Evolutionary conservation across 768 basidiomycete genomes (phyloP).

Genomic region (Pleurotus ostreatus): DNA sequence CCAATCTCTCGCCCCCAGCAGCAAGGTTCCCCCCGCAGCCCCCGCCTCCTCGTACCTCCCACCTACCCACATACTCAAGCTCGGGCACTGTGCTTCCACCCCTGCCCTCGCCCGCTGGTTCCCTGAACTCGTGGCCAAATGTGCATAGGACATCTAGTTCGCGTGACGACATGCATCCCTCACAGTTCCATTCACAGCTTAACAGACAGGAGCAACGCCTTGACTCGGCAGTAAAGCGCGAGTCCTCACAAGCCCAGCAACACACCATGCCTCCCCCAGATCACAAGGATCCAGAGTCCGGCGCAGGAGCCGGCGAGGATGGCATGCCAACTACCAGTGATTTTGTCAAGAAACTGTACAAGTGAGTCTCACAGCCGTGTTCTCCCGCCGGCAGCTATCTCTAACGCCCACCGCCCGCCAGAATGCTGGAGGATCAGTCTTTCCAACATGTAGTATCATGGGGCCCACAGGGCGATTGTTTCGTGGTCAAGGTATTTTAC

Average conservation of each 20-base stretch:
- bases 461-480: slow-evolving; percentile 82
- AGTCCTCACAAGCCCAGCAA: slow-evolving; percentile 9
- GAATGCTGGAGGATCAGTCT: slow-evolving; percentile 83
- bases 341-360: slow-evolving; percentile 94
- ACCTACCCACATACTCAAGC: slow-evolving; percentile 13
- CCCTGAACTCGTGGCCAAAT: slow-evolving; percentile 20
- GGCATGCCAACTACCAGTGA: slow-evolving; percentile 85
- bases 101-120: slow-evolving; percentile 13
- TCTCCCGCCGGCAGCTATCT: neutral
- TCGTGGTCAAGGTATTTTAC: slow-evolving; percentile 70
- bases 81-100: slow-evolving; percentile 22
- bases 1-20: slow-evolving; percentile 10
- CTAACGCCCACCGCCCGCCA: slow-evolving; percentile 20
- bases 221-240: slow-evolving; percentile 20
- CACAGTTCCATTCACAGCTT: slow-evolving; percentile 12
- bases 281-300: slow-evolving; percentile 4
- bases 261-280: slow-evolving; percentile 4
- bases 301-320: slow-evolving; percentile 42
- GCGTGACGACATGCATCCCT: slow-evolving; percentile 35
- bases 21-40: neutral
- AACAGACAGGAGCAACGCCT: slow-evolving; percentile 12
- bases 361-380: slow-evolving; percentile 41
- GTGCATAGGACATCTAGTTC: slow-evolving; percentile 35
- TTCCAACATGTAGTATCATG: slow-evolving; percentile 77
- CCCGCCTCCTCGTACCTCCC: too few species aligned